Percentiles rank a stretch among this genome's conserved stretches.
Conservation (phyloP, 129 eudicot genomes). For the Pseudognaphalium luteoalbum region DNA sequence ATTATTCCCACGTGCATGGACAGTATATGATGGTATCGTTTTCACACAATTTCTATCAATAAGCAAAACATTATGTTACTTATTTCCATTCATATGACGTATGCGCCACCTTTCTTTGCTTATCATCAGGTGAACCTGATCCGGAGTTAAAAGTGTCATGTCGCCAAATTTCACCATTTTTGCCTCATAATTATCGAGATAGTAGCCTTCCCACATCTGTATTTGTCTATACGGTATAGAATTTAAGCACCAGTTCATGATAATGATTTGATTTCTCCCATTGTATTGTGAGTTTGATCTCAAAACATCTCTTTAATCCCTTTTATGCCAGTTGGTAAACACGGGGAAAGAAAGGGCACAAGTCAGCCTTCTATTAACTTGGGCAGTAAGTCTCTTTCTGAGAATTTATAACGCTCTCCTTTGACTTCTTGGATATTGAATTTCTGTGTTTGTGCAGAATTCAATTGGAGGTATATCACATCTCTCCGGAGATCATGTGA, state of each 20-base stretch:
- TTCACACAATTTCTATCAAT: neutral
- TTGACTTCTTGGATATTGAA: constrained; percentile 10
- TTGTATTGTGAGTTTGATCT: constrained; percentile 9
- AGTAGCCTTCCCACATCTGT: constrained; percentile 96
- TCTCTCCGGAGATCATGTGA: constrained; percentile 93
- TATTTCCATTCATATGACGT: neutral
- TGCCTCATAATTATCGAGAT: constrained; percentile 92
- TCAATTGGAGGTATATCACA: constrained; percentile 94
- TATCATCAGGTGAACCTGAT: constrained; percentile 83
- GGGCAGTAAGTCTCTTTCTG: constrained; percentile 72
- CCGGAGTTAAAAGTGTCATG: constrained; percentile 93
- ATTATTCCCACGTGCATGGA: constrained; percentile 95
- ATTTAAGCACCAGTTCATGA: neutral
- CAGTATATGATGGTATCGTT: constrained; percentile 81
- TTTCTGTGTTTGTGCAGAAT: constrained; percentile 47
- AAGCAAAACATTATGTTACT: neutral
- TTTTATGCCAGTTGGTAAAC: constrained; percentile 73
- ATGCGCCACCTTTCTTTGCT: neutral
- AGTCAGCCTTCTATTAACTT: constrained; percentile 94
- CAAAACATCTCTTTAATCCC: constrained; percentile 23
- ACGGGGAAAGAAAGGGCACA: constrained; percentile 97
- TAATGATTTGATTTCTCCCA: neutral
- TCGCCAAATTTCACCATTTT: constrained; percentile 96
- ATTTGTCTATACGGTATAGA: constrained; percentile 84
- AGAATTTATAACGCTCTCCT: neutral